Evolutionary conservation across 2,329 filamentous ascomycete genomes (phyloP), one percentile per base, ranked within the genome.

Genomic region (Fusarium mundagurra): DNA sequence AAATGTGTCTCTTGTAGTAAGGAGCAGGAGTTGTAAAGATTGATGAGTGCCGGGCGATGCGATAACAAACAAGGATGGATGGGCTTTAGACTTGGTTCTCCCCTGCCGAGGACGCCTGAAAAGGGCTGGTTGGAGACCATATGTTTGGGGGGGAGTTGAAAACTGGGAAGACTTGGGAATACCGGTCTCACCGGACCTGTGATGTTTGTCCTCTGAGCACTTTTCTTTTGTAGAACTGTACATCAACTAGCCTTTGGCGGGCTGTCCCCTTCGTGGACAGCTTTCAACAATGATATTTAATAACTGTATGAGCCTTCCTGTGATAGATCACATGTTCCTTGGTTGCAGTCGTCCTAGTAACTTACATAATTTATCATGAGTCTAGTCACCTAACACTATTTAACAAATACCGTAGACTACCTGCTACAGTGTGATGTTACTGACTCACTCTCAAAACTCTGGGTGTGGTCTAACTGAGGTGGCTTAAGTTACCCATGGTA

Each of bases 141-240:
- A 69, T 54, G 57, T 64, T 73, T 73, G 58, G 59, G 67, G 67
- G 66, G 69, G 70, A 70, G 67, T 70, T 67, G 68, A 66, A 68
- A 71, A 65, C 67, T 72, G 58, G 76, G 77, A 72, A 72, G 71
- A 76, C 61, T 61, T 67, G 67, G 63, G 71, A 65, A 75, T 61
- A 63, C 76, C 61, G 57, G 64, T 72, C 71, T 78, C 64, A 60
- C 63, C 54, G 68, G 75, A 69, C 70, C 67, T 78, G 57, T 68
- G 67, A 74, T 71, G 65, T 69, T 72, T 73, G 75, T 77, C 74
- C 69, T 78, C 70, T 73, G 77, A 79, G 69, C 77, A 78, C 71
- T 65, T 79, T 80, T 79, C 77, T 74, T 79, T 79, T 80, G 76
- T 79, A 80, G 71, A 77, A 79, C 64, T 80, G 79, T 80, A 80